Percentiles rank a stretch among this genome's conserved stretches.
Evolutionary conservation across 2,329 filamentous ascomycete species (phyloP).

Genomic region (Xylariaceae sp.): DNA sequence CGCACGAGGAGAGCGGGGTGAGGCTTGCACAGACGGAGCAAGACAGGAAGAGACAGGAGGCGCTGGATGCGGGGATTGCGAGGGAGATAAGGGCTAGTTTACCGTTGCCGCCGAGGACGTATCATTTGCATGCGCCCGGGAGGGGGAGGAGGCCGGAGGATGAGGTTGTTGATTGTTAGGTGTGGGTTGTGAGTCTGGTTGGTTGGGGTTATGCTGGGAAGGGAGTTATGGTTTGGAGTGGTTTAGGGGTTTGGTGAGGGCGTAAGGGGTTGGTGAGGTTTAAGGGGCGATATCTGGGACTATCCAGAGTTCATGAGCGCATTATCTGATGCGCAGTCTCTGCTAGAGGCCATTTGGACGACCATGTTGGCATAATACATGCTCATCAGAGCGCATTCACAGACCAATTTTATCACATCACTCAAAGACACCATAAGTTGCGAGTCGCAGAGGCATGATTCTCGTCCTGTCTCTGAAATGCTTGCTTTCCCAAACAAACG

Average conservation of each 20-base stretch:
- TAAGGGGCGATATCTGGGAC: no score
- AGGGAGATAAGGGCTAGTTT: conserved; percentile 27
- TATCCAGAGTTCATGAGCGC: no score
- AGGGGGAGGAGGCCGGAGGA: conserved; percentile 21
- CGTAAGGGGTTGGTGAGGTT: no score
- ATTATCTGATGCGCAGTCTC: no score
- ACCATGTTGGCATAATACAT: no score
- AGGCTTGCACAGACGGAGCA: conserved; percentile 23
- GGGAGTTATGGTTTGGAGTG: background rate
- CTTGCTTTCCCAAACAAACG: conserved; percentile 23
- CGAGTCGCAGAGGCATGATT: conserved; percentile 5
- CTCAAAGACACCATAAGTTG: background rate
- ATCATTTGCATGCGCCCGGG: conserved; percentile 26
- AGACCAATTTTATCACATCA: background rate
- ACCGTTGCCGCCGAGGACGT: conserved; percentile 27
- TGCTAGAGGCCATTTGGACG: no score
- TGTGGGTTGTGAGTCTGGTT: background rate
- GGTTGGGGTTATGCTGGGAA: background rate
- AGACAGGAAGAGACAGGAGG: conserved; percentile 25
- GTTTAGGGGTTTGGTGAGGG: no score
- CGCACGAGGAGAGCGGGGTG: conserved; percentile 18
- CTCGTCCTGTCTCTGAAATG: conserved; percentile 11
- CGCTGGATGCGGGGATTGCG: conserved; percentile 29
- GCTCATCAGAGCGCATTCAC: background rate
- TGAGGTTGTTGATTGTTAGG: conserved; percentile 1